These are phyloP conservation scores for Pseudozyma sp. DNA, from an alignment of 1,284 basidiomycete genomes.

Conservation along the genomic window DNA sequence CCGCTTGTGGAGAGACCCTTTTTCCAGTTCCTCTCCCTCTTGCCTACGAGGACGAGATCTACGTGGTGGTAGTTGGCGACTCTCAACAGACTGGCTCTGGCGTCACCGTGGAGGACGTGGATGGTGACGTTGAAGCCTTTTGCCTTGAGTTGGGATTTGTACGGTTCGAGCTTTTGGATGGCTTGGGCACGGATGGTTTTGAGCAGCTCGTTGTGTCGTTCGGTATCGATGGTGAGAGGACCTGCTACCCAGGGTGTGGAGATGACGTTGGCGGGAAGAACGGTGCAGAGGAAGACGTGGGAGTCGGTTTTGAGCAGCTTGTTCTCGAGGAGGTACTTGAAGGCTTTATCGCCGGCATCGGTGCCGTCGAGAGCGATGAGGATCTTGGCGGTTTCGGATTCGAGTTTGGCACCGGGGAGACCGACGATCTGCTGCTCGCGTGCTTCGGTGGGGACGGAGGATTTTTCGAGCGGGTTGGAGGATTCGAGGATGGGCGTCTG, in stretches of 20 bases:
- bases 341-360: conserved; percentile 65
- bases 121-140: conserved; percentile 62
- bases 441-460: conserved; percentile 56
- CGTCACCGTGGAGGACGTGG: conserved; percentile 65
- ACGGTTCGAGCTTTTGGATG: conserved; percentile 61
- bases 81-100: conserved; percentile 54
- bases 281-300: conserved; percentile 64
- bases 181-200: conserved; percentile 60
- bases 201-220: conserved; percentile 63
- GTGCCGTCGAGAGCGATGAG: conserved; percentile 65
- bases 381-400: conserved; percentile 50
- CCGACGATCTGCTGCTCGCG: conserved; percentile 66
- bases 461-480: conserved; percentile 63
- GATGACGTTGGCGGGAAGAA: conserved; percentile 63
- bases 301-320: conserved; percentile 47
- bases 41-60: conserved; percentile 55
- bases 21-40: conserved; percentile 58
- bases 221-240: conserved; percentile 62
- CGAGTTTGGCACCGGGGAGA: conserved; percentile 43
- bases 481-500: conserved; percentile 65
- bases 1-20: conserved; percentile 46
- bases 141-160: conserved; percentile 57
- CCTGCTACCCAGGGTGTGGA: conserved; percentile 64
- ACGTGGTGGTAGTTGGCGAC: conserved; percentile 61
- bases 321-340: conserved; percentile 59